These are phyloP conservation scores for Aphanomyces astaci DNA, from an alignment of 352 stramenopile species.

Conservation along the genomic window DNA sequence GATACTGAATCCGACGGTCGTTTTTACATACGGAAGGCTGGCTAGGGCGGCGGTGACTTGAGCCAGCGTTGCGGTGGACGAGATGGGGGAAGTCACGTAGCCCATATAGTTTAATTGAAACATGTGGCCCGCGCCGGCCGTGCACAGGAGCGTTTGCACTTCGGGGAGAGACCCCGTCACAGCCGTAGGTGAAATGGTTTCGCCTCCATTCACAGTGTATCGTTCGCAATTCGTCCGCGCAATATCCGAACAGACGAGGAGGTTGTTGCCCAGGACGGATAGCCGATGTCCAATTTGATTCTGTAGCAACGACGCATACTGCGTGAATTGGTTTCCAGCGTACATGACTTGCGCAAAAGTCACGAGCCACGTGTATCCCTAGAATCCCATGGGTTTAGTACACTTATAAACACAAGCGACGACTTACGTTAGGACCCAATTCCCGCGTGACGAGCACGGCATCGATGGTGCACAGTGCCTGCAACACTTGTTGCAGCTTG, in stretches of 20 bases:
- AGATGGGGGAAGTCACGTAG: slow-evolving; percentile 37
- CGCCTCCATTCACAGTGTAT: slow-evolving; percentile 30
- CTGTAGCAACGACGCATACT: slow-evolving; percentile 39
- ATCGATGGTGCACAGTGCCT: slow-evolving; percentile 51
- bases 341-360: slow-evolving; percentile 53
- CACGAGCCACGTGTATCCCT: slow-evolving; percentile 69
- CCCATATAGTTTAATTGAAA: slow-evolving; percentile 68
- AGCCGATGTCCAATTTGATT: slow-evolving; percentile 44
- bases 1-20: slow-evolving; percentile 36
- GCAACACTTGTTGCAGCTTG: slow-evolving; percentile 56
- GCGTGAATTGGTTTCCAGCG: slow-evolving; percentile 48
- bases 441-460: slow-evolving; percentile 43
- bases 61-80: slow-evolving; percentile 30
- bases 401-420: too few species aligned
- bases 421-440: slow-evolving; percentile 38
- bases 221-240: slow-evolving; percentile 34
- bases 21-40: slow-evolving; percentile 47
- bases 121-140: slow-evolving; percentile 24
- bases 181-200: slow-evolving; percentile 35
- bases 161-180: slow-evolving; percentile 39
- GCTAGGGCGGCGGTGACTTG: slow-evolving; percentile 47
- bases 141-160: slow-evolving; percentile 53
- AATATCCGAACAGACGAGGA: slow-evolving; percentile 52
- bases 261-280: slow-evolving; percentile 36
- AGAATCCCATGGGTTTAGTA: background rate